Evolutionary conservation across 2,329 filamentous ascomycete species (phyloP).

Genomic region (Cladophialophora psammophila): DNA sequence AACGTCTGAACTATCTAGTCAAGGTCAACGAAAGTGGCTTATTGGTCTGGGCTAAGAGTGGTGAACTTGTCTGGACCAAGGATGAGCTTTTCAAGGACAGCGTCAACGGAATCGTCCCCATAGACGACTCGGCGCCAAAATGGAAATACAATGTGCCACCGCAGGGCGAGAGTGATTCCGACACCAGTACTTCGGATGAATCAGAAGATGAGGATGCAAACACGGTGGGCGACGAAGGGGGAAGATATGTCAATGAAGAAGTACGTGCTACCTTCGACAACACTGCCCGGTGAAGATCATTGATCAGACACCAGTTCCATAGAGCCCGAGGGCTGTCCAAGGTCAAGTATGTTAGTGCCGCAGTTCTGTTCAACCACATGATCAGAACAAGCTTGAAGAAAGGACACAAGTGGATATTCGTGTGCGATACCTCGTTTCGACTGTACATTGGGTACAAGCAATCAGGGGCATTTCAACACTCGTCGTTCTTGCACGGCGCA

Average conservation of each 20-base stretch:
- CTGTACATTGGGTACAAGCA: slow-evolving; percentile 91
- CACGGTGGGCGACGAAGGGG: slow-evolving; percentile 56
- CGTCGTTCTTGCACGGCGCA: slow-evolving; percentile 83
- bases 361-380: slow-evolving; percentile 78
- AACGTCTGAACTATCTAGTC: slow-evolving; percentile 81
- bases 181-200: slow-evolving; percentile 41
- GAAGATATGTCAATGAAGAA: slow-evolving; percentile 70
- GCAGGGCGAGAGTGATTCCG: slow-evolving; percentile 15
- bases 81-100: slow-evolving; percentile 67
- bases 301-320: slow-evolving; percentile 53
- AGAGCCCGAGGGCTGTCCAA: slow-evolving; percentile 67
- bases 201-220: slow-evolving; percentile 33
- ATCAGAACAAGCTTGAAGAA: slow-evolving; percentile 75
- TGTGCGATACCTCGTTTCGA: slow-evolving; percentile 75
- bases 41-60: slow-evolving; percentile 88
- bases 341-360: slow-evolving; percentile 71
- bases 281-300: background rate
- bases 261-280: slow-evolving; percentile 14
- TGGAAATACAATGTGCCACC: slow-evolving; percentile 52
- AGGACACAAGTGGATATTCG: slow-evolving; percentile 94
- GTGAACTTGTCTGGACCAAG: slow-evolving; percentile 76
- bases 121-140: slow-evolving; percentile 65
- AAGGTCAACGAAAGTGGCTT: slow-evolving; percentile 75
- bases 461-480: slow-evolving; percentile 88
- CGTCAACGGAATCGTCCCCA: slow-evolving; percentile 70